A percentile compares a stretch with the other conserved stretches of the same genome.
These are phyloP conservation scores for Sanghuangporus sanghuang DNA, from an alignment of 1,284 basidiomycete genomes.

Conservation along the genomic window DNA sequence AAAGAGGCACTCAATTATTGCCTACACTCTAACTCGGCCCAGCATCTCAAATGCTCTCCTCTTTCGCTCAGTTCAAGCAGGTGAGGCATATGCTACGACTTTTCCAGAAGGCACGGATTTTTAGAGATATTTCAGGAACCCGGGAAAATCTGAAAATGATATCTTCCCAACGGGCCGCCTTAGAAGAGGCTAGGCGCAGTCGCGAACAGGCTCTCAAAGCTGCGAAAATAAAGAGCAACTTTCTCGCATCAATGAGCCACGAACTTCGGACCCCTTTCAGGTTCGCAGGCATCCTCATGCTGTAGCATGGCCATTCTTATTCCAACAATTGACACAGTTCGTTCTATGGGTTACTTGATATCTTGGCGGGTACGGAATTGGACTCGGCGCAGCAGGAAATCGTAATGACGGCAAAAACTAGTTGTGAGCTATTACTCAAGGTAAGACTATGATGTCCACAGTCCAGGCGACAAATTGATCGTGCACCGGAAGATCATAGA, in stretches of 20 bases:
- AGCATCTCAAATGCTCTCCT: constrained; percentile 67
- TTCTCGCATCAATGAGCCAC: constrained; percentile 71
- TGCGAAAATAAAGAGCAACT: constrained; percentile 73
- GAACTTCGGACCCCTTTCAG: constrained; percentile 69
- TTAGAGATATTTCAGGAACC: constrained; percentile 28
- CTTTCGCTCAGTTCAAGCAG: constrained; percentile 65
- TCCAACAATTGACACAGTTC: constrained; percentile 37
- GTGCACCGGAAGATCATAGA: constrained; percentile 53
- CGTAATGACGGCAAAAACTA: constrained; percentile 66
- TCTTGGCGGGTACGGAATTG: constrained; percentile 60
- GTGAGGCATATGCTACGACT: constrained; percentile 21
- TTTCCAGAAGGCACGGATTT: background rate
- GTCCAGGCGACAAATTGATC: background rate
- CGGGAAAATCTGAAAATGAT: constrained; percentile 72
- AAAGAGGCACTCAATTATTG: background rate
- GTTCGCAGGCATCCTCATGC: constrained; percentile 27
- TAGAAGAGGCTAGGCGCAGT: constrained; percentile 61
- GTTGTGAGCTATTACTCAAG: constrained; percentile 64
- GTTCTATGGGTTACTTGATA: constrained; percentile 66
- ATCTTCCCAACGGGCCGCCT: constrained; percentile 54
- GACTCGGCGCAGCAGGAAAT: constrained; percentile 64
- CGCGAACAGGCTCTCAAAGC: constrained; percentile 67
- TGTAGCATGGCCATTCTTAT: background rate
- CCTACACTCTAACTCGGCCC: constrained; percentile 27
- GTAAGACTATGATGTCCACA: constrained; percentile 27